Percentiles rank a stretch among this genome's conserved stretches.
phyloP scores from a whole-genome alignment of 2,329 filamentous ascomycete genomes.

The Nothopassalora personata region DNA sequence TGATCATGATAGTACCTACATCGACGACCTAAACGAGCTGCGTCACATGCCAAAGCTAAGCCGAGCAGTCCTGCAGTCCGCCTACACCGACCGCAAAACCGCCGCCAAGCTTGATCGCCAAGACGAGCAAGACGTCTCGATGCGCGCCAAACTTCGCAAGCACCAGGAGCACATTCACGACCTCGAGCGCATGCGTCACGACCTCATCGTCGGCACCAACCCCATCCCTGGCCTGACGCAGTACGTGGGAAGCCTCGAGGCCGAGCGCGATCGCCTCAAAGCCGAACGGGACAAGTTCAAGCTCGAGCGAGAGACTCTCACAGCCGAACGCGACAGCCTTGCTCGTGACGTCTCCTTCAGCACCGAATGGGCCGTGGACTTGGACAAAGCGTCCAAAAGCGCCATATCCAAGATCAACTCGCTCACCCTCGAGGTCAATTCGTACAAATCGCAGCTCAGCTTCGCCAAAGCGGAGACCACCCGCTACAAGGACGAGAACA shows the following conservation, averaged over 20 bases:
- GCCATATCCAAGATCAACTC: neutral
- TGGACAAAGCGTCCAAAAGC: neutral
- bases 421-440: neutral
- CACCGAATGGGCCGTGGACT: neutral
- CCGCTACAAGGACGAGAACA: conserved; percentile 5
- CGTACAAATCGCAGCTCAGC: neutral
- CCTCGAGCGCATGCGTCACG: conserved; percentile 6
- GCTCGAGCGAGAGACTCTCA: neutral
- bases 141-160: conserved; percentile 4
- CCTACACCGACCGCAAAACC: conserved; percentile 4
- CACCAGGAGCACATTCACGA: conserved; percentile 1
- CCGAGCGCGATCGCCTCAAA: neutral
- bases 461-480: conserved; percentile 1
- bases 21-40: conserved; percentile 10
- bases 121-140: neutral
- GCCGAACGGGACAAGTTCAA: neutral
- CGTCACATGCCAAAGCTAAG: conserved; percentile 7
- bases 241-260: neutral
- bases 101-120: conserved; percentile 2
- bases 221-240: neutral
- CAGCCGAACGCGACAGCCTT: neutral
- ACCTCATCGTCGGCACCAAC: conserved; percentile 2
- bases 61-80: conserved; percentile 2
- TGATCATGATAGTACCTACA: neutral
- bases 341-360: neutral